A percentile compares a stretch with the other conserved stretches of the same genome.
These are phyloP conservation scores for Sporobolomyces phaffii DNA, from an alignment of 768 basidiomycete species.

Conservation along the genomic window DNA sequence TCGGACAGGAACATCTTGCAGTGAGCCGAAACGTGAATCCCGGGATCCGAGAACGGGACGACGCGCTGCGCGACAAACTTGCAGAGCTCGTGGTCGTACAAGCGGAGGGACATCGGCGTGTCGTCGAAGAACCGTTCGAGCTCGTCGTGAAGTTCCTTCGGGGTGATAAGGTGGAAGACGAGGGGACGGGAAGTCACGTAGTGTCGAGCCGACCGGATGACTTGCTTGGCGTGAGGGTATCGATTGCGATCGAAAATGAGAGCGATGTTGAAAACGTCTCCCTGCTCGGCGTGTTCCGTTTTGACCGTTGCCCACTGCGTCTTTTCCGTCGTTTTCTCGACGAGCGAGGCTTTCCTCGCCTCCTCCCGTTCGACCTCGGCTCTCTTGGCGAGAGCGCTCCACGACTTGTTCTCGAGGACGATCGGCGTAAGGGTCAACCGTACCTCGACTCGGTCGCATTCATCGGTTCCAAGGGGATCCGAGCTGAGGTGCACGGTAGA, in stretches of 20 bases:
- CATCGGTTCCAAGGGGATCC: constrained; percentile 29
- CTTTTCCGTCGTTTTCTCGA: neutral
- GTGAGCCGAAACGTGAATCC: constrained; percentile 35
- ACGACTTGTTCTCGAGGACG: constrained; percentile 29
- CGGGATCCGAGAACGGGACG: constrained; percentile 32
- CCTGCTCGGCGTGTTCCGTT: neutral
- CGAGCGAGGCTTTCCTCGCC: neutral
- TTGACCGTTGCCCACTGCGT: neutral
- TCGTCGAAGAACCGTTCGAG: constrained; percentile 20
- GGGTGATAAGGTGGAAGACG: constrained; percentile 35
- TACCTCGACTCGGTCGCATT: constrained; percentile 36
- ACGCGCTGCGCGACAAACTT: constrained; percentile 4
- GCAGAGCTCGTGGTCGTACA: constrained; percentile 37
- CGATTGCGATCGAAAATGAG: constrained; percentile 39
- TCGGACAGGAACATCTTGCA: constrained; percentile 40
- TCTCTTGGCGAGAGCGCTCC: constrained; percentile 27
- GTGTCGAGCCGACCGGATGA: constrained; percentile 33
- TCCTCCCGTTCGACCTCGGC: constrained; percentile 5
- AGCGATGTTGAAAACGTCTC: constrained; percentile 31
- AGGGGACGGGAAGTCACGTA: constrained; percentile 20
- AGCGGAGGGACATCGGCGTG: neutral
- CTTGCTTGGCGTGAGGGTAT: constrained; percentile 30
- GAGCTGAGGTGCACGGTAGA: constrained; percentile 18
- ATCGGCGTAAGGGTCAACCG: constrained; percentile 18
- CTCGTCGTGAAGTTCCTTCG: constrained; percentile 16